Conservation (phyloP, 2,329 filamentous ascomycete genomes). For the Aspergillus intermedius region DNA sequence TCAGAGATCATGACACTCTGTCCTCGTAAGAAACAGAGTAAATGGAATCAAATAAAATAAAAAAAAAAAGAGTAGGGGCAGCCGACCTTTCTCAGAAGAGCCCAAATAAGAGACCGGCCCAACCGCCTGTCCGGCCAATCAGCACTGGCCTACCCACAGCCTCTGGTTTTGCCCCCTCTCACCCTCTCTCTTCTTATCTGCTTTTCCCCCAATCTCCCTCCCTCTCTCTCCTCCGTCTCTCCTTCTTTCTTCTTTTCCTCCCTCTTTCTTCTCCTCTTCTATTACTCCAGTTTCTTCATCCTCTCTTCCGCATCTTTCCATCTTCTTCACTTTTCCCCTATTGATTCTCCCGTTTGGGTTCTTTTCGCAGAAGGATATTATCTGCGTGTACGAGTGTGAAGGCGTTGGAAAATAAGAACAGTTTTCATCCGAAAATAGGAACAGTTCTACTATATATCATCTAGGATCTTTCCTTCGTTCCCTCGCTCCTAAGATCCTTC, state of each 20-base stretch:
- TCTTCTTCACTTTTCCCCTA: neutral
- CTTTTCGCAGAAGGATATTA: neutral
- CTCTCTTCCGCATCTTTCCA: neutral
- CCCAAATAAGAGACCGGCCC: neutral
- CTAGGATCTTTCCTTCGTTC: neutral
- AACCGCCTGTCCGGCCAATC: neutral
- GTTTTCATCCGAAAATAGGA: neutral
- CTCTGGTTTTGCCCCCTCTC: slow-evolving; percentile 14
- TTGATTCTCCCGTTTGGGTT: neutral
- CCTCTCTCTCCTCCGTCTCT: slow-evolving; percentile 22
- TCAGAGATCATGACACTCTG: no score
- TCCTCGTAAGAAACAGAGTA: no score
- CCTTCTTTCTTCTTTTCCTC: slow-evolving; percentile 11
- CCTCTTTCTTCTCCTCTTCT: slow-evolving; percentile 6
- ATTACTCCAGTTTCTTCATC: slow-evolving; percentile 5
- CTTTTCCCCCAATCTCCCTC: slow-evolving; percentile 14
- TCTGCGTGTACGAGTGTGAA: neutral
- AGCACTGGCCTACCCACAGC: slow-evolving; percentile 5
- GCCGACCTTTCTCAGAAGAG: no score
- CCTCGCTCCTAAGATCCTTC: neutral
- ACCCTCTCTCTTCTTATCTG: neutral
- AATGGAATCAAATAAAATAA: no score
- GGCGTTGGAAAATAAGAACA: neutral
- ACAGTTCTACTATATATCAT: neutral
- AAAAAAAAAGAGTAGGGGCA: no score